Evolutionary conservation across 2,329 filamentous ascomycete genomes (phyloP).

Genomic region (Trichoderma sp.): DNA sequence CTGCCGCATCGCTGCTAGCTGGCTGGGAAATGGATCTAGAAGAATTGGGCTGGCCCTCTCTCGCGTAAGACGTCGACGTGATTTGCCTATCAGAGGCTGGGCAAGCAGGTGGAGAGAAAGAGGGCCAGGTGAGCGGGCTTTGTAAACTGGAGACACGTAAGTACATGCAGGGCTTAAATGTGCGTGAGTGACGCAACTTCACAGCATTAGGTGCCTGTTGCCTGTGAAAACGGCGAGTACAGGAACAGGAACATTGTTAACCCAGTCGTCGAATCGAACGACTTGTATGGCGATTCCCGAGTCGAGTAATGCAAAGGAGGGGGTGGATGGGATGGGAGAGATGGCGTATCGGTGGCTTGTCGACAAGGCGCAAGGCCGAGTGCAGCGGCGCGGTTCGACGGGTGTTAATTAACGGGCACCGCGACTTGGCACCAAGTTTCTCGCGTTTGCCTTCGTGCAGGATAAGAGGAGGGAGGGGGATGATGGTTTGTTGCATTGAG

Average conservation of each 20-base stretch:
- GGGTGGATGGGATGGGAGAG: not conserved
- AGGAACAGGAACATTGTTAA: not conserved
- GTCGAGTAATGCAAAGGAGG: not conserved
- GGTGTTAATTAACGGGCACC: not conserved
- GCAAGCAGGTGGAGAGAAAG: not conserved
- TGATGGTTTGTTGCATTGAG: not conserved
- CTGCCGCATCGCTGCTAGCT: not conserved
- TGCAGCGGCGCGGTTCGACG: not conserved
- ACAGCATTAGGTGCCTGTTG: not conserved
- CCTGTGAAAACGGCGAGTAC: not conserved
- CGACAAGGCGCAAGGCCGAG: not conserved
- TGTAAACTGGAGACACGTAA: not conserved
- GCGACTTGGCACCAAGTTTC: not conserved
- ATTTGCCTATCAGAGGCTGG: not conserved
- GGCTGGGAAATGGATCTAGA: constrained; percentile 3
- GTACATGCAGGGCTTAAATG: not conserved
- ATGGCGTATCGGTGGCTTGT: not conserved
- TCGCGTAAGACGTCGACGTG: constrained; percentile 6
- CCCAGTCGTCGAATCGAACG: not conserved
- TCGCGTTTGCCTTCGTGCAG: not conserved
- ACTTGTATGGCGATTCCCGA: not conserved
- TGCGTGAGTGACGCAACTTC: not conserved
- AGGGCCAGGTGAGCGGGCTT: not conserved
- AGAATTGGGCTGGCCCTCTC: constrained; percentile 3
- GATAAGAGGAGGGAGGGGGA: not conserved